Percentiles rank a stretch among this genome's conserved stretches.
Evolutionary conservation across 179 eudicot species (phyloP).

Genomic region (Silene vulgaris): DNA sequence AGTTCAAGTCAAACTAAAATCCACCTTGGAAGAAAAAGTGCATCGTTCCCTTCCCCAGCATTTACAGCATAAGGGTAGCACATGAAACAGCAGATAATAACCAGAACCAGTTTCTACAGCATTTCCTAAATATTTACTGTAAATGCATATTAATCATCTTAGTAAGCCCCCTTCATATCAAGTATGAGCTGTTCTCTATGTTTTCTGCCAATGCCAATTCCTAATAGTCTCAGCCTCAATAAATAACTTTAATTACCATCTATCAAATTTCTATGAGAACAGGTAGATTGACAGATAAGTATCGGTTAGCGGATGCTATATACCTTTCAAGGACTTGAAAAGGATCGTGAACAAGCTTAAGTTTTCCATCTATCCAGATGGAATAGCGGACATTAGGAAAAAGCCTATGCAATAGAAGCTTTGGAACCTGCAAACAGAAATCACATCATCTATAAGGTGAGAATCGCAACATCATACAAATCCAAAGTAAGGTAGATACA

Average conservation of each 20-base stretch:
- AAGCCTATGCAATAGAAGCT: conserved; percentile 76
- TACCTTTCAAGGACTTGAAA: conserved; percentile 85
- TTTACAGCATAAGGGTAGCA: too few relatives aligned
- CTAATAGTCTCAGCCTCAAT: not conserved
- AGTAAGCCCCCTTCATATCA: too few relatives aligned
- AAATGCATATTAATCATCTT: not conserved
- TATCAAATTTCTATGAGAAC: not conserved
- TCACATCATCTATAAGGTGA: conserved; percentile 10
- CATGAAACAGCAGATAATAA: too few relatives aligned
- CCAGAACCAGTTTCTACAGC: not conserved
- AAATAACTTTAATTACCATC: not conserved
- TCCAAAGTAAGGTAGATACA: not conserved
- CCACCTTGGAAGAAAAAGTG: too few relatives aligned
- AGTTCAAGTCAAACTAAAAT: too few relatives aligned
- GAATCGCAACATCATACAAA: not conserved
- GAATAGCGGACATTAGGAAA: conserved; percentile 74
- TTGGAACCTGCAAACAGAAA: conserved; percentile 60
- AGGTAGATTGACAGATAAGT: conserved; percentile 14
- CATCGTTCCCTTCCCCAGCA: too few relatives aligned
- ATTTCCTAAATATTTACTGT: not conserved
- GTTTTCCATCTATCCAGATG: conserved; percentile 90
- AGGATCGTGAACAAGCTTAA: conserved; percentile 81
- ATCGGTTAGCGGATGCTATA: conserved; percentile 11
- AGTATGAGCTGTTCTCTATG: too few relatives aligned
- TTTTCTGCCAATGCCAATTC: too few relatives aligned